phyloP scores from a whole-genome alignment of 2,329 filamentous ascomycete genomes.

The Aspergillus pseudotamarii region DNA sequence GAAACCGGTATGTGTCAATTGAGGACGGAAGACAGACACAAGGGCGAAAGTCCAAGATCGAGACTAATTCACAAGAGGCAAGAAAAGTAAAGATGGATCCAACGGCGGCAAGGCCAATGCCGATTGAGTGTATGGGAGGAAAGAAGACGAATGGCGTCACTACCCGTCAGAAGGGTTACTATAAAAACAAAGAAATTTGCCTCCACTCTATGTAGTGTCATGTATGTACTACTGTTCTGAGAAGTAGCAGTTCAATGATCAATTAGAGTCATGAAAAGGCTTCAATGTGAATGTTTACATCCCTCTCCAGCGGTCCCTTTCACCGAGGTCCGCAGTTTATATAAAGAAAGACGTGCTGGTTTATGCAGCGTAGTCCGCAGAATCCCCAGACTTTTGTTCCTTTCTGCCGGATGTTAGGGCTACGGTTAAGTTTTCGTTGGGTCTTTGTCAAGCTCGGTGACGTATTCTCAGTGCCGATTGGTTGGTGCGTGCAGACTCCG shows the following conservation, averaged over 20 bases:
- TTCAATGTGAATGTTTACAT: slow-evolving; percentile 6
- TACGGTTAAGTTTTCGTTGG: slow-evolving; percentile 1
- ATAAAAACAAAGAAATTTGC: neutral
- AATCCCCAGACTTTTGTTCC: slow-evolving; percentile 29
- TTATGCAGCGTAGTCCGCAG: slow-evolving; percentile 49
- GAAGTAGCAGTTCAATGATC: neutral
- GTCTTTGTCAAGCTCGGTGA: neutral
- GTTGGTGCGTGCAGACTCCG: neutral
- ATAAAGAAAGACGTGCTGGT: slow-evolving; percentile 38
- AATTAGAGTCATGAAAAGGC: neutral
- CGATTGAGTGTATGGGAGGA: neutral
- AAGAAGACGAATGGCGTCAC: slow-evolving; percentile 20
- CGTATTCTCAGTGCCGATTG: slow-evolving; percentile 3
- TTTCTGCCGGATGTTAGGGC: slow-evolving; percentile 21
- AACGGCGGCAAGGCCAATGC: neutral
- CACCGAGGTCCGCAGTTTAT: slow-evolving; percentile 11
- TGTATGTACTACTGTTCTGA: neutral
- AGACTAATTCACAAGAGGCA: neutral
- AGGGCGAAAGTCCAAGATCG: neutral
- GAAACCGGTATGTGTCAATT: neutral
- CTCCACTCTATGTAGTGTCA: neutral
- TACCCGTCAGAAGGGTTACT: slow-evolving; percentile 2
- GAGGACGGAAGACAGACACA: slow-evolving; percentile 4
- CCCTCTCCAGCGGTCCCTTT: neutral
- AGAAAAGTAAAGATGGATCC: neutral